Base-by-base conservation (phyloP, 2,329 filamentous ascomycete genomes). In the Trichoderma gracile region DNA sequence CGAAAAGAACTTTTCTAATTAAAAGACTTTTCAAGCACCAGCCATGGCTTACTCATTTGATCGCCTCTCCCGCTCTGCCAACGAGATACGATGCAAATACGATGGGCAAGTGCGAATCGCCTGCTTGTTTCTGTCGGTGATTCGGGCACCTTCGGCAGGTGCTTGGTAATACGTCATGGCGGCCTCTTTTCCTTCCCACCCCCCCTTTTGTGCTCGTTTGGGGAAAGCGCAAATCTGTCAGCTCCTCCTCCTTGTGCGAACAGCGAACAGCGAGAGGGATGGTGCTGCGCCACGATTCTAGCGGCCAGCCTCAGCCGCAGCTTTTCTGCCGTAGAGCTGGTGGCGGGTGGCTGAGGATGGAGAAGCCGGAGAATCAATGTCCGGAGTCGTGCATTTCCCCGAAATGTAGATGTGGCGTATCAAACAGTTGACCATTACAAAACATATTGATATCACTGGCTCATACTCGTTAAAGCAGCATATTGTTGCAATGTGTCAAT, bases 81-180 rank as follows among this genome's bases (percentile, higher is more conserved):
- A 15, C 23, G 23, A 23, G 45, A 46, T 40, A 14, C 27, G 15
- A 38, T 38, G 14, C 33, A 17, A 23, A 50, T 23, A 23, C 56
- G 19, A 40, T 59, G 30, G 30, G 56, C 56, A 59, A 40, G 45
- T 15, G 56, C 56, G 30, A 45, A 23, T n/a, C 19, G 21, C 14
- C 40, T 27, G 30, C 56, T 40, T 38, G 33, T 45, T 19, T 46
- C 47, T 43, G 57, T 54, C 58, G 49, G 47, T 17, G 58, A 50
- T 62, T 62, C 58, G 58, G 58, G 58, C 58, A 54, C 49, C 47
- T 62, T 62, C 58, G 58, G 58, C 49, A 50, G 58, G 38, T 62
- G 58, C 58, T 62, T 62, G 58, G 58, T 62, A 62, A 62, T 62
- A 62, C 58, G 58, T 62, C 58, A 62, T 47, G 49, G 58, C 58